Base-by-base conservation (phyloP, 2,329 filamentous ascomycete species). In the Penicillium sp. region DNA sequence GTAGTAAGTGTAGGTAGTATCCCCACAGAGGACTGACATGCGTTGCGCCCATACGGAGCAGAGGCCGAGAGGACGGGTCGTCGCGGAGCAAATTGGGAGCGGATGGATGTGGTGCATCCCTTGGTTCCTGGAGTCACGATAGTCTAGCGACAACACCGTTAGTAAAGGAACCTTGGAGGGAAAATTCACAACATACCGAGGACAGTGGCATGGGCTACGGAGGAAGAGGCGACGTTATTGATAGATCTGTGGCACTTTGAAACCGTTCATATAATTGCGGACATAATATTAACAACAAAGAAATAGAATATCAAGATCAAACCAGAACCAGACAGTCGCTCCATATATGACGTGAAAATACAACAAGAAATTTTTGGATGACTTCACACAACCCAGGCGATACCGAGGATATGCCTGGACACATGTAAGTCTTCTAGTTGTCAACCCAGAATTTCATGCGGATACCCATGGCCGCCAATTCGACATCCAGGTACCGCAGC, bases 381-480 rank as follows among this genome's bases (percentile, higher is more conserved):
- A 36, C 21, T 28, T 33, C 19, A 35, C 30, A 37, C 42, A 29
- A 38, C 29, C 21, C 33, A 23, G 11, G 33, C 23, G 33, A 21
- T 8, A 17, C 13, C 37, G n/a, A 33, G 33, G 26, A 32, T 21
- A 16, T 13, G 21, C 18, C 25, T 37, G 10, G 39, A 43, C 17
- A 27, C 31, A 25, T 15, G 32, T 20, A 26, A 29, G 35, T 15
- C 13, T 30, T 26, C 43, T 59, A 69, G 51, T 70, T 68, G 47
- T 74, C 72, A 30, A 97, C 85, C 65, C 84, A 84, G 63, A 95
- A 97, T 75, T 88, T 95, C 70, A 98, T 80, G 70, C 89, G 85
- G 38, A 98, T 84, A 37, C 93, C 93, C 93, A 98, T 98, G 40
- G 89, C 89, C 23, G 90, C 87, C 56, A 98, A 72, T 69, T 98